Base-by-base conservation (phyloP, 2,329 filamentous ascomycete species). In the Microsporum ferrugineum region DNA sequence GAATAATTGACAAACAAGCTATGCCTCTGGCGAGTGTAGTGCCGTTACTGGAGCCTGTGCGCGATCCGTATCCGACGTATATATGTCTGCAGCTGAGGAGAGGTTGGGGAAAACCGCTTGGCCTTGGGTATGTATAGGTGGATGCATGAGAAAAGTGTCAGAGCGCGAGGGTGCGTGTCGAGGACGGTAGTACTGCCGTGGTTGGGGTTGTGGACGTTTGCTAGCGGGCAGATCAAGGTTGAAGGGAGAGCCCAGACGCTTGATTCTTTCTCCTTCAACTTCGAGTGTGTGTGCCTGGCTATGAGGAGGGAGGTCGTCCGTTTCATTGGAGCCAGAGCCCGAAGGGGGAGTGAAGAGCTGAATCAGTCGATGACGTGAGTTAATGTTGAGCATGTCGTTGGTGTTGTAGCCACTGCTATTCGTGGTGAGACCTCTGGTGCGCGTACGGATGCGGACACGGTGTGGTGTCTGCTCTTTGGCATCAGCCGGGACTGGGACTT, bases 381-480 rank as follows among this genome's bases (percentile, higher is more conserved):
- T 62, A n/a, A 63, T 76, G 29, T 53, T 53, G 27, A 53, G 49
- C 49, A 34, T 53, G 14, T 34, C n/a, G 77, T 57, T 43, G 39
- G n/a, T 14, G 17, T 14, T n/a, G 17, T 6, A n/a, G 39, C 39
- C 7, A 43, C 82, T 78, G 59, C 83, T 81, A 57, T 83, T 80
- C 29, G 82, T 77, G 55, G 82, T 86, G 66, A 84, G 84, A 60
- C 84, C 84, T 49, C 84, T 81, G 66, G 79, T 84, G 45, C 84
- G 80, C 38, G 84, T 79, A 31, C 84, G 81, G 8, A 84, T 78
- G 34, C 82, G 79, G 60, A 81, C 79, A 27, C n/a, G 57, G 29
- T 33, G 38, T 14, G 41, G 27, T 33, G 34, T 59, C 14, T 47
- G 17, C 6, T 59, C 41, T 34, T 47, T 47, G n/a, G 39, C 2